Evolutionary conservation across 2,329 filamentous ascomycete genomes (phyloP).

Genomic region (Fusarium kyushuense): DNA sequence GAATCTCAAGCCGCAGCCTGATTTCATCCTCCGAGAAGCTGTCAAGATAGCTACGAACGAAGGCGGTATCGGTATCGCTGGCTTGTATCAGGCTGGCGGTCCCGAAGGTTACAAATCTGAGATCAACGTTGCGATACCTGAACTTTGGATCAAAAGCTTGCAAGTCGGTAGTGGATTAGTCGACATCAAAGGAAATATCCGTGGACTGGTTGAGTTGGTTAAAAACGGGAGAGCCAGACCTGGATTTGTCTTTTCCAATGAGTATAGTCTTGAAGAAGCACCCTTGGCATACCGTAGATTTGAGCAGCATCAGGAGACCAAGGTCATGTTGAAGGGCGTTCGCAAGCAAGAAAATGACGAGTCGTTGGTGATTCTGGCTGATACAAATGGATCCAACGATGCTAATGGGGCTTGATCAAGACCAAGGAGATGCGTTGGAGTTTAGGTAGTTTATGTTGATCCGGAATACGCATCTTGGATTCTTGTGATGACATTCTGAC

Average conservation of each 20-base stretch:
- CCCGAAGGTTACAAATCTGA: background rate
- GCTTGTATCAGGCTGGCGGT: background rate
- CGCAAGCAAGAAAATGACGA: background rate
- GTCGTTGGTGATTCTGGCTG: background rate
- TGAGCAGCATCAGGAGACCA: constrained; percentile 12
- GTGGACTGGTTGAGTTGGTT: constrained; percentile 4
- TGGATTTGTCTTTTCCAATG: constrained; percentile 14
- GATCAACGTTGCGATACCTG: constrained; percentile 5
- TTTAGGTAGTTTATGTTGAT: background rate
- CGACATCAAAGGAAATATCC: constrained; percentile 9
- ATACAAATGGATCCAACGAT: background rate
- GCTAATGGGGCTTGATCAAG: background rate
- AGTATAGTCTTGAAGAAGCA: constrained; percentile 19
- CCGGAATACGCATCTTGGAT: background rate
- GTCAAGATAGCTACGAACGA: constrained; percentile 4
- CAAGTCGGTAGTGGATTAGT: constrained; percentile 9
- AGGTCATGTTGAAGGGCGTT: constrained; percentile 5
- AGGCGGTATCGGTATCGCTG: constrained; percentile 19
- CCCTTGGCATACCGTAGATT: background rate
- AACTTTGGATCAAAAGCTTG: constrained; percentile 12
- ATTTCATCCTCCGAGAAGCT: constrained; percentile 12
- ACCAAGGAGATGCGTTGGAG: background rate
- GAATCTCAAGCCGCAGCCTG: constrained; percentile 13
- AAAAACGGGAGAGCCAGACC: constrained; percentile 14
- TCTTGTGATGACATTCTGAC: background rate